These are phyloP conservation scores for Hypsizygus marmoreus DNA, from an alignment of 768 basidiomycete species.

Conservation along the genomic window DNA sequence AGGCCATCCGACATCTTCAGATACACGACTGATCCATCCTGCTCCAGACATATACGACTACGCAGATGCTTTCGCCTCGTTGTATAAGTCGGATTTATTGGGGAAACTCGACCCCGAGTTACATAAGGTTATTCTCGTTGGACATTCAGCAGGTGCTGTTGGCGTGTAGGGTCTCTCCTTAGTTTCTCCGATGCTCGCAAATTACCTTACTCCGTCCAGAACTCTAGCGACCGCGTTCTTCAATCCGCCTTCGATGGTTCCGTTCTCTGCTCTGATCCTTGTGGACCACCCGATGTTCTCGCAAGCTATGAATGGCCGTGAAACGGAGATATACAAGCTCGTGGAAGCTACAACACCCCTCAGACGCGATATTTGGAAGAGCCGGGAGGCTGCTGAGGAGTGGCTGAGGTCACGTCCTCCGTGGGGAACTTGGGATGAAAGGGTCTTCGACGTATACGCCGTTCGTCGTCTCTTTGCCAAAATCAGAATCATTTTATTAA, in stretches of 20 bases:
- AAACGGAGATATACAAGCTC: conserved; percentile 27
- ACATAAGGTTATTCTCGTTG: conserved; percentile 29
- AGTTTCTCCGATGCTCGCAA: not conserved
- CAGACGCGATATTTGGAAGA: conserved; percentile 27
- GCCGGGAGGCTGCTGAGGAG: conserved; percentile 20
- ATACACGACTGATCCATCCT: not conserved
- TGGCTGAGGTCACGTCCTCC: conserved; percentile 27
- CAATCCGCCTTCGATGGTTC: conserved; percentile 28
- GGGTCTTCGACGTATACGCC: conserved; percentile 26
- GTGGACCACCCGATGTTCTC: conserved; percentile 27
- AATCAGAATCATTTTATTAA: not conserved
- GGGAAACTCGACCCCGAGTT: conserved; percentile 21
- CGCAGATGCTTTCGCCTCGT: conserved; percentile 27
- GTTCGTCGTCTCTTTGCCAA: conserved; percentile 15
- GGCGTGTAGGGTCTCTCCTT: conserved; percentile 22
- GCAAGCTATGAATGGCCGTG: conserved; percentile 19
- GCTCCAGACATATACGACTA: conserved; percentile 33
- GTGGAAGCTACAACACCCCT: conserved; percentile 24
- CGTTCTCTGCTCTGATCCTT: conserved; percentile 26
- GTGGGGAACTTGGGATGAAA: conserved; percentile 26
- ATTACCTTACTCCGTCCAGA: conserved; percentile 7
- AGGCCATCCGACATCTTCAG: not conserved
- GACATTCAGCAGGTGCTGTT: conserved; percentile 33
- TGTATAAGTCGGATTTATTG: conserved; percentile 27
- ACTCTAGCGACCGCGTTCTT: conserved; percentile 25